Conservation (phyloP, 345 rosid species). For the Erysimum cheiranthoides region DNA sequence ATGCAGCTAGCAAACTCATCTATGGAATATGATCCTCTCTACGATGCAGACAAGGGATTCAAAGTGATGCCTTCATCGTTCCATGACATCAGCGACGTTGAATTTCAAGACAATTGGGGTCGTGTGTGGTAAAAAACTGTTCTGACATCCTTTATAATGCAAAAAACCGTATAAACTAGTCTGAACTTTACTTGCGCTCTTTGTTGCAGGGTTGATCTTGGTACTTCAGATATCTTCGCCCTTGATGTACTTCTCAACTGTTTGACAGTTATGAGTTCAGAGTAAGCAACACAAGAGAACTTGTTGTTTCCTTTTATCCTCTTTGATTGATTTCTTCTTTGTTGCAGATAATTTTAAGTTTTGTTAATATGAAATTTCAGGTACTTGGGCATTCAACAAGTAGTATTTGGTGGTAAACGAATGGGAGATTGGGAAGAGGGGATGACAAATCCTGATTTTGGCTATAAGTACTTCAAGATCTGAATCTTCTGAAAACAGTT, state of each 20-base stretch:
- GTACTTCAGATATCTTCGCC: constrained; percentile 81
- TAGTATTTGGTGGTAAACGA: constrained; percentile 78
- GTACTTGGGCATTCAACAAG: constrained; percentile 82
- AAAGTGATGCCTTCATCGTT: constrained; percentile 87
- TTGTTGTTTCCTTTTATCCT: neutral
- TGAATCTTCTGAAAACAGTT: constrained; percentile 45
- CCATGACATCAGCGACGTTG: constrained; percentile 92
- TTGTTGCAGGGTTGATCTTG: constrained; percentile 85
- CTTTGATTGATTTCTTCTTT: neutral
- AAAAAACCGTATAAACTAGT: neutral
- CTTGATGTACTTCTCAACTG: constrained; percentile 86
- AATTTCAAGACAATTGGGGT: constrained; percentile 96
- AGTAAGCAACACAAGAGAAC: constrained; percentile 54
- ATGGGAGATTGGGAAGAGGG: constrained; percentile 98
- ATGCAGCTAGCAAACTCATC: constrained; percentile 77
- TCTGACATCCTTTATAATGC: neutral
- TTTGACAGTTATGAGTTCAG: constrained; percentile 87
- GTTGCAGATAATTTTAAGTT: neutral
- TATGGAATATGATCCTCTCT: constrained; percentile 78
- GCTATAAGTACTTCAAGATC: constrained; percentile 85
- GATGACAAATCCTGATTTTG: constrained; percentile 75
- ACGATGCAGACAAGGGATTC: constrained; percentile 81
- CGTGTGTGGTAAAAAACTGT: constrained; percentile 70
- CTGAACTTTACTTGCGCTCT: constrained; percentile 16
- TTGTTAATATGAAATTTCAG: constrained; percentile 47